Evolutionary conservation across 2,329 filamentous ascomycete genomes (phyloP), one percentile per base, ranked within the genome.

Genomic region (Apiospora saccharicola): DNA sequence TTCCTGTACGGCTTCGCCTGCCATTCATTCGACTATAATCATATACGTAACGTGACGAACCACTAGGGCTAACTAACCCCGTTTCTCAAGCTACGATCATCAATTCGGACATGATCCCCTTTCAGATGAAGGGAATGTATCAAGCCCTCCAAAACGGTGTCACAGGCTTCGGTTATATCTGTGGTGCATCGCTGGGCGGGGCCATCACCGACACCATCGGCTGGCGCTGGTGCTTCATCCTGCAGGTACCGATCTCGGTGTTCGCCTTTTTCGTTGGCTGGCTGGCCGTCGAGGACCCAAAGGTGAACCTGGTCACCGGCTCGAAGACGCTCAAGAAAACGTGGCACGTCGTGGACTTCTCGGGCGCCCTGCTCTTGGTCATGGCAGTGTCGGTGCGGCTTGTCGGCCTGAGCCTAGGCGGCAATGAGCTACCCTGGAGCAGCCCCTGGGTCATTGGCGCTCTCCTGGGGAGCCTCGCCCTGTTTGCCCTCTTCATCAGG

Each of bases 1-100:
- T 92, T 92, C 72, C 84, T 92, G 12, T 88, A 88, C 37, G 90
- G 89, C 2, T 94, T 94, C n/a, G n/a, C n/a, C n/a, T n/a, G n/a
- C n/a, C n/a, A n/a, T n/a, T n/a, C n/a, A n/a, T n/a, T n/a, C n/a
- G n/a, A n/a, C n/a, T n/a, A n/a, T n/a, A n/a, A n/a, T n/a, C n/a
- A n/a, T n/a, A n/a, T n/a, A n/a, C n/a, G n/a, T n/a, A n/a, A n/a
- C n/a, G n/a, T n/a, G n/a, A n/a, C n/a, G n/a, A n/a, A n/a, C n/a
- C n/a, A n/a, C n/a, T n/a, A n/a, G n/a, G n/a, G n/a, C n/a, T n/a
- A n/a, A n/a, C n/a, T 69, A 44, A 67, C 7, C 72, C 43, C 4
- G 13, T 3, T 3, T 53, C 43, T 12, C 13, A 73, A 88, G 87
- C 83, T 73, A 89, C 77, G 73, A 89, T 91, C 68, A 88, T 88